A percentile compares a stretch with the other conserved stretches of the same genome.
Conservation (phyloP, 768 basidiomycete species). For the Psilocybe tampanensis region DNA sequence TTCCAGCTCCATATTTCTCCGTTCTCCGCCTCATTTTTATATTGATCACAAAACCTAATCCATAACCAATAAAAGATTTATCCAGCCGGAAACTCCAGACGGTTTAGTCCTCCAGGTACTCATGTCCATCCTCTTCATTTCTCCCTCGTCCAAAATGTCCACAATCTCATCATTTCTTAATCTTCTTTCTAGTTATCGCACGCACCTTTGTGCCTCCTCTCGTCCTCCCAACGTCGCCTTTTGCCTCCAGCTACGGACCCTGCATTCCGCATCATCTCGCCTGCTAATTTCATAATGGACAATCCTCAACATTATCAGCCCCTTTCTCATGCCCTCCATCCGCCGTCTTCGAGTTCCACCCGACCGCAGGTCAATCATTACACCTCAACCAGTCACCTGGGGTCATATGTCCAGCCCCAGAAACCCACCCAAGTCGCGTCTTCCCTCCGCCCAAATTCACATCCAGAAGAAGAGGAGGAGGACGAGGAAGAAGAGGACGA, state of each 20-base stretch:
- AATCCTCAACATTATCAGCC: constrained; percentile 83
- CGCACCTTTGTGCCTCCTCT: not conserved
- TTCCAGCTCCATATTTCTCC: constrained; percentile 14
- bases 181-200: not conserved
- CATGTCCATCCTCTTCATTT: constrained; percentile 6
- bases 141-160: constrained; percentile 3
- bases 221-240: not conserved
- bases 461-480: constrained; percentile 43
- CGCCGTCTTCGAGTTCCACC: constrained; percentile 41
- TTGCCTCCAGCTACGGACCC: constrained; percentile 7
- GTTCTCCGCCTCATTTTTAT: constrained; percentile 24
- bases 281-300: constrained; percentile 42
- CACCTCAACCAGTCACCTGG: constrained; percentile 21
- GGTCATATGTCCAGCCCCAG: constrained; percentile 25
- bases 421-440: constrained; percentile 18
- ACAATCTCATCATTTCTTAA: not conserved
- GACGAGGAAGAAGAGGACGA: constrained; percentile 69
- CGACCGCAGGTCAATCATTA: constrained; percentile 17
- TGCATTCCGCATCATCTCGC: constrained; percentile 7
- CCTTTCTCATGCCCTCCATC: constrained; percentile 76
- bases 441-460: constrained; percentile 5
- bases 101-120: constrained; percentile 26
- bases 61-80: constrained; percentile 36
- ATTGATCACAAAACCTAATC: constrained; percentile 31
- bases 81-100: constrained; percentile 27